Conservation (phyloP, 2,329 filamentous ascomycete species). For the Scedosporium apiospermum region DNA sequence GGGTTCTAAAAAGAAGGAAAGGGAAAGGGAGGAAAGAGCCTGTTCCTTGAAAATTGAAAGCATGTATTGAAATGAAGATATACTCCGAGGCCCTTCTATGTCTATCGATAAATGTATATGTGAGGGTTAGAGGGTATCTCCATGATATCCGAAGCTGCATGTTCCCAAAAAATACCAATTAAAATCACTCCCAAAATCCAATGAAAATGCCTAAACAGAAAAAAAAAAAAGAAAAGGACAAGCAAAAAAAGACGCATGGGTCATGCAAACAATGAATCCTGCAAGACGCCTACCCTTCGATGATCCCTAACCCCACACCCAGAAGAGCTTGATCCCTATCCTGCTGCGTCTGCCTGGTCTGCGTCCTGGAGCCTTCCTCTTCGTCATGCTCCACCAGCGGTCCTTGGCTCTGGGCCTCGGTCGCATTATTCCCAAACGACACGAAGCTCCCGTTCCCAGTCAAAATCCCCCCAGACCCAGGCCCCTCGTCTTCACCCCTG, state of each 20-base stretch:
- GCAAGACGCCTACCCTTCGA: not conserved
- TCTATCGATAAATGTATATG: not conserved
- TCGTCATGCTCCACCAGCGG: not conserved
- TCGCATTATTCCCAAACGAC: conserved; percentile 8
- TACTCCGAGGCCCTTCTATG: not conserved
- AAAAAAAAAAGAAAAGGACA: not conserved
- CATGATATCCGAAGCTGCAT: not conserved
- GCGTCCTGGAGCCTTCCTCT: not conserved
- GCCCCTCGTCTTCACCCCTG: conserved; percentile 6
- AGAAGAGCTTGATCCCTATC: not conserved
- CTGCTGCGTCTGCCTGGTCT: not conserved
- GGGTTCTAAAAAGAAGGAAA: not conserved
- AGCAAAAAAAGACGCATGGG: not conserved
- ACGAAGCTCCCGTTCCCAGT: conserved; percentile 7
- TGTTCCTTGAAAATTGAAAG: too few relatives aligned
- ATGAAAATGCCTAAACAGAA: not conserved
- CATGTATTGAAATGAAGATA: not conserved
- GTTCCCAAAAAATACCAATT: not conserved
- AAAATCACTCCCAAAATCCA: not conserved
- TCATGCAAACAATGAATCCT: not conserved
- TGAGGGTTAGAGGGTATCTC: not conserved
- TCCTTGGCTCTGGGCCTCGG: not conserved
- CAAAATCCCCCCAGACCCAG: conserved; percentile 10
- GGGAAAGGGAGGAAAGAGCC: too few relatives aligned
- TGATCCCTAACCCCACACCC: not conserved